Conservation (phyloP, 2,329 filamentous ascomycete species). For the Fusarium musae region DNA sequence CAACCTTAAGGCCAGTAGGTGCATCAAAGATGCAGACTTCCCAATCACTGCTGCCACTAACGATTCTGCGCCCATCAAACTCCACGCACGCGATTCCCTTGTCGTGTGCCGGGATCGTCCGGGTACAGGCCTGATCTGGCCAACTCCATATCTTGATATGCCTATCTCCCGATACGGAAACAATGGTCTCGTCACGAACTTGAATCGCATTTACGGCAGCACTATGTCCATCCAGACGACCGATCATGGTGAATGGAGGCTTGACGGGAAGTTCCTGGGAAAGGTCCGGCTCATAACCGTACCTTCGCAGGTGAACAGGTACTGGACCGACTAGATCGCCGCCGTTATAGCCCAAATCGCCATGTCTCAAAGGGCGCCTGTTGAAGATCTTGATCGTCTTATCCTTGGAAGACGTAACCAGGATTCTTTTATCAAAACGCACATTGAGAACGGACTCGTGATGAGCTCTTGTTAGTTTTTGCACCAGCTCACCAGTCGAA, state of each 20-base stretch:
- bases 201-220: constrained; percentile 98
- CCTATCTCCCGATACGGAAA: constrained; percentile 94
- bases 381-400: constrained; percentile 98
- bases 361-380: constrained; percentile 72
- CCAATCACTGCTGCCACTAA: constrained; percentile 95
- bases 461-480: constrained; percentile 81
- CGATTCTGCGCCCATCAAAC: constrained; percentile 91
- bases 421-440: constrained; percentile 87
- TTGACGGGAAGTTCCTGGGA: constrained; percentile 61
- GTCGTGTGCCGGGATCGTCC: constrained; percentile 85
- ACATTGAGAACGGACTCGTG: constrained; percentile 93
- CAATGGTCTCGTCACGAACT: constrained; percentile 84
- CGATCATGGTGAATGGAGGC: constrained; percentile 79
- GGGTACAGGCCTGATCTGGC: constrained; percentile 77
- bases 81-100: constrained; percentile 99
- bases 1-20: constrained; percentile 86
- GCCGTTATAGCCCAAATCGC: constrained; percentile 66
- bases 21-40: constrained; percentile 96
- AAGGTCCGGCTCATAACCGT: constrained; percentile 63
- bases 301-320: constrained; percentile 62
- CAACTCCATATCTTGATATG: constrained; percentile 96
- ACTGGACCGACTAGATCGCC: constrained; percentile 62
- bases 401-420: constrained; percentile 98
- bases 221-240: constrained; percentile 82
- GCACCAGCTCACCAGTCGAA: constrained; percentile 85